Conservation (phyloP, 805 yeast genomes). For the Candida suzukii region DNA sequence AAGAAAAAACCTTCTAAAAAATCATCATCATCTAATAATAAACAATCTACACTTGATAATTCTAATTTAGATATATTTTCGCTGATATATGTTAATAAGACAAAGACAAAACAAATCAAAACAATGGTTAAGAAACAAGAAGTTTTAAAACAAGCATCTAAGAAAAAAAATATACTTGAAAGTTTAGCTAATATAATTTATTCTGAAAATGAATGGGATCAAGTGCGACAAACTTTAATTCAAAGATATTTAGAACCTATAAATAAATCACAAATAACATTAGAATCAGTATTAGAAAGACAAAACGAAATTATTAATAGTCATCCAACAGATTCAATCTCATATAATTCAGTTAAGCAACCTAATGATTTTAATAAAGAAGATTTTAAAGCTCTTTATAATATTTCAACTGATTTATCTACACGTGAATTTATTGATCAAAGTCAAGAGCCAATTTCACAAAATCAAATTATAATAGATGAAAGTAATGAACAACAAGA, state of each 20-base stretch:
- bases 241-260: neutral
- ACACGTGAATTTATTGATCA: neutral
- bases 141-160: constrained; percentile 18
- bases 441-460: neutral
- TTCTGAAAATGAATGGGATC: neutral
- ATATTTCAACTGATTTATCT: constrained; percentile 7
- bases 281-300: neutral
- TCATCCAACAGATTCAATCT: neutral
- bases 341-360: constrained; percentile 3
- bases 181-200: neutral
- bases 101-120: constrained; percentile 1
- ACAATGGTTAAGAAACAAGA: constrained; percentile 14
- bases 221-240: neutral
- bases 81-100: no score
- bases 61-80: no score
- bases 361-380: constrained; percentile 12
- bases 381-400: constrained; percentile 12
- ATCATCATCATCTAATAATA: no score
- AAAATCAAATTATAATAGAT: no score
- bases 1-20: no score
- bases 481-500: no score
- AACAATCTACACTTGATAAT: no score
- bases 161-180: constrained; percentile 5
- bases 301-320: neutral
- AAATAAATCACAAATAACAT: constrained; percentile 4